Evolutionary conservation across 495 filamentous ascomycete species (phyloP), one percentile per base, ranked within the genome.

Genomic region (Hypoxylon rickii): DNA sequence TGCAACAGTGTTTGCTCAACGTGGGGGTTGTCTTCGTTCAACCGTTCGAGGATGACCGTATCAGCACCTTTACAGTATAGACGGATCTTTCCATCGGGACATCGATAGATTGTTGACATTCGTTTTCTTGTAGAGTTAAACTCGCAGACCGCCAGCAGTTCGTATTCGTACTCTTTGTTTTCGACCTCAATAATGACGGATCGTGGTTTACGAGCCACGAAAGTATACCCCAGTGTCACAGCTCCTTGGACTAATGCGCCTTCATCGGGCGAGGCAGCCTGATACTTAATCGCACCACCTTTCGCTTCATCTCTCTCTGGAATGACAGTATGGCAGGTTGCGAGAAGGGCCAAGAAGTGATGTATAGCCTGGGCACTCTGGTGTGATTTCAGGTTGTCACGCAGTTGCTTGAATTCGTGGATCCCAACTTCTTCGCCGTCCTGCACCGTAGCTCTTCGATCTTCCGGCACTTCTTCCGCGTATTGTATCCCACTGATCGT

Each of bases 121-220:
- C 95, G 80, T 73, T 99, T 99, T 43, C 95, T 78, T 15, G 95
- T 96, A 2, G 94, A 97, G 73, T 99, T 97, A 79, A 99, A 99
- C 71, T 99, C 95, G 70, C 92, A 96, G 21, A 99, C 92, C 12
- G 93, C 92, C 42, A 99, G 74, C 22, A 99, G 79, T 65, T 99
- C 94, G 64, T 94, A 97, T 65, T 96, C 87, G 18, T 80, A 78
- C 50, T 89, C 79, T 64, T 85, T 72, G 0, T 87, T 90, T 19
- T 79, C 81, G 29, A 88, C 85, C 18, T 84, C 78, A 59, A 97
- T 89, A 33, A 88, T 85, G 22, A 97, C 94, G 3, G 89, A 80
- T 44, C 88, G 82, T 26, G 95, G 95, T 70, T 89, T 96, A 45
- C 95, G 85, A 49, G 94, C 91, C 37, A 87, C 85, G 68, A 99